Evolutionary conservation across 345 rosid species (phyloP).

Genomic region (Jatropha curcas): DNA sequence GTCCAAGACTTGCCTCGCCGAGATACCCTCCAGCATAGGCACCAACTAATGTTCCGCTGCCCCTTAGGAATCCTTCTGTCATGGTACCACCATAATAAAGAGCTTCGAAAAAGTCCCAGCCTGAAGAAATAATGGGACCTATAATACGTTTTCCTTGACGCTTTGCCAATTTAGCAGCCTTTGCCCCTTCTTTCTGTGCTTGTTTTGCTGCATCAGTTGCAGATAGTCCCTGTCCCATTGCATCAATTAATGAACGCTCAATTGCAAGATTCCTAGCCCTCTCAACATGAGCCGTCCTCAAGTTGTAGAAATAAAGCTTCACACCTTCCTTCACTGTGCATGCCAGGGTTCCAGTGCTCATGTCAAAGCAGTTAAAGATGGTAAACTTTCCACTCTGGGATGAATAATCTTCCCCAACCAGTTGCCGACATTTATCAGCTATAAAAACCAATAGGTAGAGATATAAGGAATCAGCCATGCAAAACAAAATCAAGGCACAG

Average conservation of each 20-base stretch:
- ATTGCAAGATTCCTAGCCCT: constrained; percentile 58
- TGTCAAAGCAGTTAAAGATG: constrained; percentile 80
- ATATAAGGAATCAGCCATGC: not conserved
- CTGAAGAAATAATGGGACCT: constrained; percentile 89
- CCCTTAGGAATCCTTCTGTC: constrained; percentile 84
- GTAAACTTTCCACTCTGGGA: constrained; percentile 94
- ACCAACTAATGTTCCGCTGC: constrained; percentile 84
- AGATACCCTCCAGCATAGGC: constrained; percentile 75
- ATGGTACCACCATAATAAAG: constrained; percentile 82
- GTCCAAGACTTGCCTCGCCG: constrained; percentile 82
- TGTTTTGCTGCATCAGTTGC: constrained; percentile 65
- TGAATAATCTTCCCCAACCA: constrained; percentile 76
- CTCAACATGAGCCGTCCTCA: constrained; percentile 80
- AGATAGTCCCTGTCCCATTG: constrained; percentile 59
- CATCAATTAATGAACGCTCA: constrained; percentile 65
- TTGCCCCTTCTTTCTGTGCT: constrained; percentile 74
- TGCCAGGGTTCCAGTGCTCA: constrained; percentile 80
- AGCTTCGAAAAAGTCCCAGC: constrained; percentile 98
- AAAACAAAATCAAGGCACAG: not conserved
- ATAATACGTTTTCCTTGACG: constrained; percentile 73
- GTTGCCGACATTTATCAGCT: constrained; percentile 90
- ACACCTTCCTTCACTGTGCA: constrained; percentile 88
- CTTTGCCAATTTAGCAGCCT: constrained; percentile 81
- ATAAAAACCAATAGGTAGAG: not conserved
- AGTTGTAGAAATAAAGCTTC: constrained; percentile 80